Conservation (phyloP, 2,329 filamentous ascomycete species). For the Stachybotrys echinatus region DNA sequence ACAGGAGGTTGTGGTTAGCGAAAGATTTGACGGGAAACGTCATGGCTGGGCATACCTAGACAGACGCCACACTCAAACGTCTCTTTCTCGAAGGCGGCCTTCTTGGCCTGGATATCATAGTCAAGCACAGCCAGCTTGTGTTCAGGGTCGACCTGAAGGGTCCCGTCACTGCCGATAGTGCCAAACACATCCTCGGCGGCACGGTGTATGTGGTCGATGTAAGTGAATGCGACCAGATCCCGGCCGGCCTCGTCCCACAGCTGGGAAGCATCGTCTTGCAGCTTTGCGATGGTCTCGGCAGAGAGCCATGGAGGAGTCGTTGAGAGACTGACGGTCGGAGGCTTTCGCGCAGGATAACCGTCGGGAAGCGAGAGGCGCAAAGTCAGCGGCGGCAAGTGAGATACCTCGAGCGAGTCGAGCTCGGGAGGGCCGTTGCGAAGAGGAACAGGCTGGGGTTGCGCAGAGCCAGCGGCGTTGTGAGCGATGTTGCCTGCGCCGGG, state of each 20-base stretch:
- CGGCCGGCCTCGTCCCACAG: constrained; percentile 60
- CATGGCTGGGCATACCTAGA: constrained; percentile 46
- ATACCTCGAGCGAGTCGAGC: constrained; percentile 43
- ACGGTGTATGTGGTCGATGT: constrained; percentile 59
- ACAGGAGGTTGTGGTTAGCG: background rate
- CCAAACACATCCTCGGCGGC: constrained; percentile 57
- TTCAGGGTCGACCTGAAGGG: constrained; percentile 46
- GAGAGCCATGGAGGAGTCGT: constrained; percentile 56
- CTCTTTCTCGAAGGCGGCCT: constrained; percentile 70
- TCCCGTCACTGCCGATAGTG: constrained; percentile 41
- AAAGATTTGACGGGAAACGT: background rate
- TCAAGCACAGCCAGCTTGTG: constrained; percentile 70
- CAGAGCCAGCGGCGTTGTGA: no score
- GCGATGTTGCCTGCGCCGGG: background rate
- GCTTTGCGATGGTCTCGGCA: constrained; percentile 34
- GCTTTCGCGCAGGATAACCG: constrained; percentile 49
- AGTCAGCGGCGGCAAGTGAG: constrained; percentile 53
- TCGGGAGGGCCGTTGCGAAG: constrained; percentile 10
- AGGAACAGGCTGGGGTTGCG: constrained; percentile 1
- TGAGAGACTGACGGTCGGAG: constrained; percentile 46
- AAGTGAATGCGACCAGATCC: constrained; percentile 55
- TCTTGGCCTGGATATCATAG: constrained; percentile 70
- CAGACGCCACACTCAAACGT: constrained; percentile 89
- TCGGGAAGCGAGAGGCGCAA: constrained; percentile 50
- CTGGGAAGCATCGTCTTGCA: constrained; percentile 44